Evolutionary conservation across 1,284 basidiomycete species (phyloP).

Genomic region (Microbotryum silenes-acaulis): DNA sequence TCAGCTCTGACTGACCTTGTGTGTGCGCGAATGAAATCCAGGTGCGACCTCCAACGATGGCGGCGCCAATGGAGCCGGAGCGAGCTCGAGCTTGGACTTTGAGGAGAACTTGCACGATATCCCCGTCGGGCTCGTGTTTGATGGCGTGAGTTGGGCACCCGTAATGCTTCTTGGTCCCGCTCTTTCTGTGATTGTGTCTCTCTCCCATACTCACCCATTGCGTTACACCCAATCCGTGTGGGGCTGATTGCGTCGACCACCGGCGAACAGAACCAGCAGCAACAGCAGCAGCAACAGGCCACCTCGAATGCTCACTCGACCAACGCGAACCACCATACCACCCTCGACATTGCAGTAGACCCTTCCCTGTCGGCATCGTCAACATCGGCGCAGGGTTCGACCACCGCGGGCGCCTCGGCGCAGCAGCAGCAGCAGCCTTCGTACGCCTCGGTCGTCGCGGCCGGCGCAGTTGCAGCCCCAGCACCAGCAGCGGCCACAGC

Average conservation of each 20-base stretch:
- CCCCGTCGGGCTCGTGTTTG: conserved; percentile 8
- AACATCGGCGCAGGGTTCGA: too few species aligned
- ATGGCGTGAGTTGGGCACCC: not conserved
- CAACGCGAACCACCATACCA: too few species aligned
- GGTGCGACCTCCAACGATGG: too few species aligned
- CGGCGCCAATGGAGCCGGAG: too few species aligned
- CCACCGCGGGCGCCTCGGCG: too few species aligned
- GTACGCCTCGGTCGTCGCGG: too few species aligned
- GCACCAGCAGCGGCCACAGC: not conserved
- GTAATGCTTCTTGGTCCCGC: not conserved
- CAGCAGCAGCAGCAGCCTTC: too few species aligned
- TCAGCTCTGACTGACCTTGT: too few species aligned
- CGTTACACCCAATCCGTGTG: not conserved
- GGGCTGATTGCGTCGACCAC: not conserved
- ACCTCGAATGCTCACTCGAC: not conserved
- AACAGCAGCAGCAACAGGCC: not conserved
- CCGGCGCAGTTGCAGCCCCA: not conserved
- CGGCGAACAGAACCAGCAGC: not conserved
- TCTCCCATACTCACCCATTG: not conserved
- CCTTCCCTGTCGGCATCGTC: too few species aligned
- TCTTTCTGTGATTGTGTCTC: not conserved
- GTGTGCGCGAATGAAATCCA: too few species aligned
- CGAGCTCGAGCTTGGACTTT: conserved; percentile 4
- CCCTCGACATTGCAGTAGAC: too few species aligned
- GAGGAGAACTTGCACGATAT: conserved; percentile 25